A percentile compares a stretch with the other conserved stretches of the same genome.
Conservation (phyloP, 2,329 filamentous ascomycete species). For the Ophiocordyceps sinensis region DNA sequence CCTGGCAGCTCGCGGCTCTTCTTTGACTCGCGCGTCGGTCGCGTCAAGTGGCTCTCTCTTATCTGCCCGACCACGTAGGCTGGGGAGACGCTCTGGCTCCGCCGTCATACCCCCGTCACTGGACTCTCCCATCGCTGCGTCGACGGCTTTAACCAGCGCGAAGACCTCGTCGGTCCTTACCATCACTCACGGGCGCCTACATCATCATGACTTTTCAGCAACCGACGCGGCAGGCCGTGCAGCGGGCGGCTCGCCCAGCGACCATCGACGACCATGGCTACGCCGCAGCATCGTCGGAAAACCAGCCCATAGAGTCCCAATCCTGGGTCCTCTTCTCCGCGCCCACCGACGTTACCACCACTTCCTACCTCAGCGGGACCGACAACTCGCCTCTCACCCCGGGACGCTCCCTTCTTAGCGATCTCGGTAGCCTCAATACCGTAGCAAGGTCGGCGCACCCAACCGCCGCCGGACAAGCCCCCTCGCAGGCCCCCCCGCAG, state of each 20-base stretch:
- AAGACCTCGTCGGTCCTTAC: not conserved
- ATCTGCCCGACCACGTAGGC: not conserved
- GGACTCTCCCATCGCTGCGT: not conserved
- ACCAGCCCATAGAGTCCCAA: conserved; percentile 53
- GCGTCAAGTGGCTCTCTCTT: not conserved
- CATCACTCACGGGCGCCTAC: not conserved
- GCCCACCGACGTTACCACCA: conserved; percentile 45
- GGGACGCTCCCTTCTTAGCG: conserved; percentile 61
- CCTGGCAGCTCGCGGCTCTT: not conserved
- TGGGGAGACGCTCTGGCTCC: not conserved
- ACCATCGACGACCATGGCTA: conserved; percentile 16
- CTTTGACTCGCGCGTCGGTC: not conserved
- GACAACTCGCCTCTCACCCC: conserved; percentile 48
- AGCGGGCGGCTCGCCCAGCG: conserved; percentile 29
- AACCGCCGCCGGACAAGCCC: conserved; percentile 26
- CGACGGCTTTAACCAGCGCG: not conserved
- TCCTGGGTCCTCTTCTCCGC: conserved; percentile 97
- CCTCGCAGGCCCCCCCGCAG: conserved; percentile 22
- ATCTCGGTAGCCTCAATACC: conserved; percentile 65
- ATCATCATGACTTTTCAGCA: conserved; percentile 45
- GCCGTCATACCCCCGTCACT: not conserved
- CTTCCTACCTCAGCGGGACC: conserved; percentile 54
- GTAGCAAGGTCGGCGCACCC: conserved; percentile 44
- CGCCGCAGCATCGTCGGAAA: conserved; percentile 13
- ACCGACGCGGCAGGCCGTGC: conserved; percentile 36